Conservation (phyloP, 140 eudicot genomes). For the Ambrosia hybrid region DNA sequence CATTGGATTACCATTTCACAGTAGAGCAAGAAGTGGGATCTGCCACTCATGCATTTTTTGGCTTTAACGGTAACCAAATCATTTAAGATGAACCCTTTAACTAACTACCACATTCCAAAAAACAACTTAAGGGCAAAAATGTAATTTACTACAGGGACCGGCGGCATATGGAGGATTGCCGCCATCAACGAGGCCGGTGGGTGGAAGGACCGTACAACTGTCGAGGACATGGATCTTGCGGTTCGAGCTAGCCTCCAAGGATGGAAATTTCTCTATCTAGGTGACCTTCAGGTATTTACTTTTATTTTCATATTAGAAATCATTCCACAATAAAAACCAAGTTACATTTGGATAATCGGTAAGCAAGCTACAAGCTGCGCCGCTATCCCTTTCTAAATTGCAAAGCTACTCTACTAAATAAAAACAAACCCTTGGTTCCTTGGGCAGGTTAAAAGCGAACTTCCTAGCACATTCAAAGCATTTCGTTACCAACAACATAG, state of each 20-base stretch:
- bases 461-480: slow-evolving; percentile 94
- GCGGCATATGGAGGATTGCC: slow-evolving; percentile 86
- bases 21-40: slow-evolving; percentile 98
- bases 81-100: not conserved
- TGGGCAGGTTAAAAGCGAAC: slow-evolving; percentile 82
- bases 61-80: slow-evolving; percentile 66
- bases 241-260: slow-evolving; percentile 90
- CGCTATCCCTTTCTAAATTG: too few species aligned
- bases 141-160: slow-evolving; percentile 62
- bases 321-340: too few species aligned
- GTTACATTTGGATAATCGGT: too few species aligned
- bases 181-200: slow-evolving; percentile 96
- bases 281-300: slow-evolving; percentile 74
- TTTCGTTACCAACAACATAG: slow-evolving; percentile 93
- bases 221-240: slow-evolving; percentile 96
- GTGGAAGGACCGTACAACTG: slow-evolving; percentile 94
- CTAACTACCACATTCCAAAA: not conserved
- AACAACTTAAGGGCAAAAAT: slow-evolving; percentile 24
- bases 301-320: not conserved
- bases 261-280: slow-evolving; percentile 88
- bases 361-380: too few species aligned
- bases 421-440: too few species aligned
- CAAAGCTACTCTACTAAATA: too few species aligned
- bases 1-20: slow-evolving; percentile 83
- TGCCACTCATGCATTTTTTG: slow-evolving; percentile 91